phyloP scores from a whole-genome alignment of 805 yeast genomes.

The Saturnispora dispora region DNA sequence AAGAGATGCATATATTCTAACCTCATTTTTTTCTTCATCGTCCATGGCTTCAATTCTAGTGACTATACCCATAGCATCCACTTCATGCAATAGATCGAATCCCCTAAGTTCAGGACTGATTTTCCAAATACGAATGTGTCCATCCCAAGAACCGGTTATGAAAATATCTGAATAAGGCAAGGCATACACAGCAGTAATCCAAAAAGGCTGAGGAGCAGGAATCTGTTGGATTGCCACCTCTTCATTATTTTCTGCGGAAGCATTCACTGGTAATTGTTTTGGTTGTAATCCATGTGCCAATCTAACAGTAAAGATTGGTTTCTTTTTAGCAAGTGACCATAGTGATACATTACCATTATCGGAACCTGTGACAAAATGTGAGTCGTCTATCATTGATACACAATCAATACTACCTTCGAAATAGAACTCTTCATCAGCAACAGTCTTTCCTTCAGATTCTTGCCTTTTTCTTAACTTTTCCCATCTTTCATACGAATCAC shows the following conservation, averaged over 20 bases:
- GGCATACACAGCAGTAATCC: constrained; percentile 76
- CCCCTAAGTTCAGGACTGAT: constrained; percentile 54
- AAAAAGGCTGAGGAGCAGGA: constrained; percentile 71
- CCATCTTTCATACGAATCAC: constrained; percentile 44
- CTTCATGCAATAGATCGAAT: constrained; percentile 47
- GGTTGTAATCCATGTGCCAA: constrained; percentile 67
- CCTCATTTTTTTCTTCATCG: constrained; percentile 40
- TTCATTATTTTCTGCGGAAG: constrained; percentile 42
- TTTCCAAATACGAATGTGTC: constrained; percentile 71
- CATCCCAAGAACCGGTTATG: constrained; percentile 84
- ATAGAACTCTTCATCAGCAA: constrained; percentile 30
- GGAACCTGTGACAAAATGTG: constrained; percentile 88
- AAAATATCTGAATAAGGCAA: constrained; percentile 80
- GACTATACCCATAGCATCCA: constrained; percentile 63
- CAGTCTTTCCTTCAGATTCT: constrained; percentile 21
- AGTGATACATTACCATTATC: constrained; percentile 87
- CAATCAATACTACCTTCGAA: constrained; percentile 87
- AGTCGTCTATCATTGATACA: constrained; percentile 85
- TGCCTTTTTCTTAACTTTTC: constrained; percentile 30
- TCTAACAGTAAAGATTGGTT: constrained; percentile 63
- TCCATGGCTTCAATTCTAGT: constrained; percentile 50
- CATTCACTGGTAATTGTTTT: constrained; percentile 34
- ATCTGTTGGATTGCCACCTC: constrained; percentile 37
- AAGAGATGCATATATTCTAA: constrained; percentile 55
- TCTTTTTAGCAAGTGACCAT: constrained; percentile 88